These are phyloP conservation scores for Epichloe uncinata DNA, from an alignment of 2,329 filamentous ascomycete genomes.

Conservation along the genomic window DNA sequence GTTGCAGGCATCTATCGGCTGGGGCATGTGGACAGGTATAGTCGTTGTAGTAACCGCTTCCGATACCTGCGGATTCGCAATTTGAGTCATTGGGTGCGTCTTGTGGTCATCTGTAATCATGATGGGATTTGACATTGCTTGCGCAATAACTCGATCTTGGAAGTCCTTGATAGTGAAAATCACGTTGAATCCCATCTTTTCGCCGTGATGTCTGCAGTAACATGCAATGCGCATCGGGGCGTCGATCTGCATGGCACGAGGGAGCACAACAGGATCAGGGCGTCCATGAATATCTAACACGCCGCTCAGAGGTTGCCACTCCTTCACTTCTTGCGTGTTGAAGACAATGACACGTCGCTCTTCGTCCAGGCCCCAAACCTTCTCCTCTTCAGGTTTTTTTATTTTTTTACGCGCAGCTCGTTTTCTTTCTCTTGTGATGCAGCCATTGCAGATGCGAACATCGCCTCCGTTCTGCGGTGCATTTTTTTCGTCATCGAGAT, in stretches of 20 bases:
- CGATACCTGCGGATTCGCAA: conserved; percentile 15
- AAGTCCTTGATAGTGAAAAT: conserved; percentile 91
- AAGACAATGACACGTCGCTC: conserved; percentile 76
- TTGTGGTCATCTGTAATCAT: conserved; percentile 99
- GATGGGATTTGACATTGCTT: conserved; percentile 75
- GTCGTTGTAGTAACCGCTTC: conserved; percentile 15
- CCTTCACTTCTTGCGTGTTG: conserved; percentile 77
- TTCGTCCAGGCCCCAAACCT: conserved; percentile 72
- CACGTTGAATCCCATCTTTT: conserved; percentile 83
- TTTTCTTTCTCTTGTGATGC: conserved; percentile 83
- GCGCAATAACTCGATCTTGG: conserved; percentile 61
- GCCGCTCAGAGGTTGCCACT: conserved; percentile 56
- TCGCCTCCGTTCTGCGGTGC: conserved; percentile 83
- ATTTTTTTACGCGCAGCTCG: conserved; percentile 78
- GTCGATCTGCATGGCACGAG: conserved; percentile 62
- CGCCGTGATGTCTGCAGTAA: conserved; percentile 89
- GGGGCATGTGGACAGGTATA: conserved; percentile 7
- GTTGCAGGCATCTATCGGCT: conserved; percentile 16
- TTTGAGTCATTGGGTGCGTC: conserved; percentile 42
- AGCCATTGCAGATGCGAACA: conserved; percentile 82
- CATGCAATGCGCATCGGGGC: conserved; percentile 93
- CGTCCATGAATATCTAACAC: conserved; percentile 30
- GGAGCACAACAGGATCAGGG: conserved; percentile 32
- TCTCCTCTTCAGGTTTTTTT: conserved; percentile 85
- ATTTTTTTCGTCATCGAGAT: conserved; percentile 45